Evolutionary conservation across 148 eudicot genomes (phyloP).

Genomic region (Linanthus parryae): DNA sequence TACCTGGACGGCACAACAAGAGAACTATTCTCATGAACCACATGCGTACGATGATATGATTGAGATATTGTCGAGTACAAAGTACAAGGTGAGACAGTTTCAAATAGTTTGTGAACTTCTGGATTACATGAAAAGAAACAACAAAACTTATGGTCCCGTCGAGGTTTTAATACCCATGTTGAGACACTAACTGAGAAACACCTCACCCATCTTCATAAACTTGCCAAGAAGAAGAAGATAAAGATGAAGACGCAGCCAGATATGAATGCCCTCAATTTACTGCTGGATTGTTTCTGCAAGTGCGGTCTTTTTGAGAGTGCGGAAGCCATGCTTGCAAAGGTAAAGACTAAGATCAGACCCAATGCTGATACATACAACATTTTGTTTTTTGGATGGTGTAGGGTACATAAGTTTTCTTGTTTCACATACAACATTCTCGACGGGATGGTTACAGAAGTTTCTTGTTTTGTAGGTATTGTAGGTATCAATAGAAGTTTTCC

Average conservation of each 20-base stretch:
- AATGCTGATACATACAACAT: conserved; percentile 66
- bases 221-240: conserved; percentile 71
- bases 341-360: conserved; percentile 48
- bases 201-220: conserved; percentile 61
- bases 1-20: conserved; percentile 77
- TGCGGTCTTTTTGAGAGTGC: conserved; percentile 78
- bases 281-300: conserved; percentile 88
- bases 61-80: conserved; percentile 77
- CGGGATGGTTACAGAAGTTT: too few relatives aligned
- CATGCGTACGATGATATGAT: conserved; percentile 74
- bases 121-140: conserved; percentile 83
- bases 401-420: conserved; percentile 74
- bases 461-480: too few relatives aligned
- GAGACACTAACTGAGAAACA: conserved; percentile 76
- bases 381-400: conserved; percentile 96
- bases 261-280: conserved; percentile 71
- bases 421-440: too few relatives aligned
- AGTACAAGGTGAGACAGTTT: conserved; percentile 64
- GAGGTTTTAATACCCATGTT: conserved; percentile 55
- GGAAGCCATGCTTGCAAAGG: conserved; percentile 50
- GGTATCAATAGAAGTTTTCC: too few relatives aligned
- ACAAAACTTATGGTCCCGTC: conserved; percentile 49
- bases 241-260: conserved; percentile 67
- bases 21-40: conserved; percentile 59
- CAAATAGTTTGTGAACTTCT: conserved; percentile 75